Base-by-base conservation (phyloP, 1,284 basidiomycete genomes). In the Veloporphyrellus conicus region DNA sequence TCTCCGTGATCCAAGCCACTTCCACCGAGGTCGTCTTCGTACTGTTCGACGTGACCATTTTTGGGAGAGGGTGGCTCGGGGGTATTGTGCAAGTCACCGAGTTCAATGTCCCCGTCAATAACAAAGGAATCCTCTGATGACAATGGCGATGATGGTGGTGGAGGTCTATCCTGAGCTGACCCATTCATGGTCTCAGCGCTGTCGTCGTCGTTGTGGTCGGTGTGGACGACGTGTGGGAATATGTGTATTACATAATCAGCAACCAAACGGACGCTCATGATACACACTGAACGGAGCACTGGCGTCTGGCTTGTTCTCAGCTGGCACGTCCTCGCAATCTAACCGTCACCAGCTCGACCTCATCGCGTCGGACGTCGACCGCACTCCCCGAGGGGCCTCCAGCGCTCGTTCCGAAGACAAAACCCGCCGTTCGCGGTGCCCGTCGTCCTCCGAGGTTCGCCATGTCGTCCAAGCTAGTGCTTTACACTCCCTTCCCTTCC, bases 401-500 rank as follows among this genome's bases (percentile, higher is more conserved):
- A 52, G 31, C 33, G 12, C 56, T 22, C 41, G 28, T 33, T 52
- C 48, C 50, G 57, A 28, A 41, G 43, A 6, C 41, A 49, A 47
- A 40, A 45, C 22, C 15, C 31, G 20, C 20, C 52, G 39, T 43
- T 45, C 50, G 36, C 42, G 31, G 50, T 25, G 34, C 50, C 46
- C 38, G 36, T 39, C 50, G 54, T 47, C 41, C 48, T 48, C 59
- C 59, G 62, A 53, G 47, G 50, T 42, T 45, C 32, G 46, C 50
- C 55, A 79, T 77, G 77, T 68, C 76, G 56, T 76, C 77, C 51
- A 77, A 70, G 62, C 70, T 83, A 50, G 63, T 69, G 48, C 66
- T 64, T 43, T 84, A 74, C 66, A 53, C 66, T 50, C 60, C 64
- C 39, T 74, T 74, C 42, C 63, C 72, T 12, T 56, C 66, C 54